These are phyloP conservation scores for Meyerozyma guilliermondii DNA, from an alignment of 1,139 yeast species.

Conservation along the genomic window DNA sequence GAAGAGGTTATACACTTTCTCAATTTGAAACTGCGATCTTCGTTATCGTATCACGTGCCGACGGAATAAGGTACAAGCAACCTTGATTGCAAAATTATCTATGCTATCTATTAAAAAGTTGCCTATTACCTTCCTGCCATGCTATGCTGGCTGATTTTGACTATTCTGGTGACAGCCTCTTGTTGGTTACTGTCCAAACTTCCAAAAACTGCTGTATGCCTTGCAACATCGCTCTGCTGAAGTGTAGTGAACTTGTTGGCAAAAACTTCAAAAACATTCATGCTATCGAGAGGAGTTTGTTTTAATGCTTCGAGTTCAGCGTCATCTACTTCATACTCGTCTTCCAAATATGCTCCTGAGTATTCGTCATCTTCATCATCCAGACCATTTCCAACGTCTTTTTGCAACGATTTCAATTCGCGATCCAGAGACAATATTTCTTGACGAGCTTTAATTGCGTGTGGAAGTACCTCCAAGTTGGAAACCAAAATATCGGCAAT, in stretches of 20 bases:
- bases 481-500: constrained; percentile 36
- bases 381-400: constrained; percentile 15
- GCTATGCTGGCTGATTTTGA: constrained; percentile 20
- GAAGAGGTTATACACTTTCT: neutral
- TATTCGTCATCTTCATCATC: constrained; percentile 27
- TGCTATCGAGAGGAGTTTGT: constrained; percentile 45
- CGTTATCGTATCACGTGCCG: neutral
- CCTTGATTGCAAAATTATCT: neutral
- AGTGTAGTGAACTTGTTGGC: constrained; percentile 20
- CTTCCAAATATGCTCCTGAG: constrained; percentile 27
- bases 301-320: constrained; percentile 53
- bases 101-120: constrained; percentile 4
- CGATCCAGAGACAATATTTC: constrained; percentile 36
- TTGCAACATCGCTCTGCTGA: constrained; percentile 25
- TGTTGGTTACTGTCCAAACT: constrained; percentile 32
- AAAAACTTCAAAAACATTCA: constrained; percentile 45
- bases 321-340: constrained; percentile 44
- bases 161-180: constrained; percentile 27
- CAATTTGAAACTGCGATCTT: neutral
- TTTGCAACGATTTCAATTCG: constrained; percentile 21
- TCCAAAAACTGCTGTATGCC: constrained; percentile 35
- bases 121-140: constrained; percentile 9
- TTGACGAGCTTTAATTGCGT: constrained; percentile 42
- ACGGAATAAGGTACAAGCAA: neutral
- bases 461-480: constrained; percentile 42